Conservation (phyloP, 2,329 filamentous ascomycete species). For the Neonectria sp. region DNA sequence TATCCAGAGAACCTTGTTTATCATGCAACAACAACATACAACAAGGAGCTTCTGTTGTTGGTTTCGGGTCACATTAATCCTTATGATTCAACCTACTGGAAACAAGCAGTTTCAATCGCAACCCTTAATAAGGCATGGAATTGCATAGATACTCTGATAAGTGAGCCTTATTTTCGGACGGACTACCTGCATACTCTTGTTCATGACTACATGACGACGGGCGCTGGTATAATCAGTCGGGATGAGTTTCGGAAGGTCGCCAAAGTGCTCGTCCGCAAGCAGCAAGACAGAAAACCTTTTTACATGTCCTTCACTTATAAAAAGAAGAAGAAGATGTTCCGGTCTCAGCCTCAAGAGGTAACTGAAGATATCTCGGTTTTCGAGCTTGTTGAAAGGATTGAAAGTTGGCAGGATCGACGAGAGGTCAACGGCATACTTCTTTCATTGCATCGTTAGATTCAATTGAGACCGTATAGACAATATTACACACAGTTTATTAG, state of each 20-base stretch:
- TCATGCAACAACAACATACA: too few relatives aligned
- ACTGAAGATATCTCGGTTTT: background rate
- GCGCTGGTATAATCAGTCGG: background rate
- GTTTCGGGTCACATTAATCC: too few relatives aligned
- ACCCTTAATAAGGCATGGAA: background rate
- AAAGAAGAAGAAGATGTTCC: background rate
- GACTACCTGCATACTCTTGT: conserved; percentile 5
- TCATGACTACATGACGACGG: background rate
- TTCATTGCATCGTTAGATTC: too few relatives aligned
- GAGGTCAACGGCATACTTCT: too few relatives aligned
- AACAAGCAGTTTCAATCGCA: background rate
- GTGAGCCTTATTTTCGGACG: background rate
- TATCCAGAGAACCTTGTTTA: too few relatives aligned
- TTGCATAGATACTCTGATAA: background rate
- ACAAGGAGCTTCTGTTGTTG: too few relatives aligned
- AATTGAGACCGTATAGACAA: too few relatives aligned
- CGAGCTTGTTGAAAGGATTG: background rate
- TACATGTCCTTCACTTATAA: too few relatives aligned
- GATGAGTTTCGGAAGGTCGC: background rate
- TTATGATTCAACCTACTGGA: background rate
- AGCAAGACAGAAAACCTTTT: too few relatives aligned
- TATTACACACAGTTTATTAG: too few relatives aligned
- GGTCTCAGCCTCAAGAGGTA: background rate
- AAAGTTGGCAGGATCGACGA: too few relatives aligned
- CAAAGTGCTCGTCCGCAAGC: too few relatives aligned